Conservation (phyloP, 2,329 filamentous ascomycete species). For the Ophiostoma triangulosporum region DNA sequence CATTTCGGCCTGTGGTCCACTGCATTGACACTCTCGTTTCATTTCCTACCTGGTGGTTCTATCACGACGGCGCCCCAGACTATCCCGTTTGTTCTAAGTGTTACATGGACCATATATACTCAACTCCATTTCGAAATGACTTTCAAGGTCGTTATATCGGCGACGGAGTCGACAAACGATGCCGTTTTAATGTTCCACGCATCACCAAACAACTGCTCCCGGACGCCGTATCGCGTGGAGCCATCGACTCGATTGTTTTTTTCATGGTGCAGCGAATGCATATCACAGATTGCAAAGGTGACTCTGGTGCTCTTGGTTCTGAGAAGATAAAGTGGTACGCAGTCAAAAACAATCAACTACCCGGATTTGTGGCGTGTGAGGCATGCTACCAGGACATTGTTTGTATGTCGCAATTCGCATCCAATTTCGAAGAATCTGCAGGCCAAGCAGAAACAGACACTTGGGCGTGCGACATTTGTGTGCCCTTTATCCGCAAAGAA, state of each 20-base stretch:
- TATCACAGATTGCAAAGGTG: constrained; percentile 21
- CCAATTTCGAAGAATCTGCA: constrained; percentile 16
- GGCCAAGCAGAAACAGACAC: constrained; percentile 17
- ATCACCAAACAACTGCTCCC: constrained; percentile 24
- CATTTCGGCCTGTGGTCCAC: not conserved
- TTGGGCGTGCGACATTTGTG: constrained; percentile 25
- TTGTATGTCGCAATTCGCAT: constrained; percentile 18
- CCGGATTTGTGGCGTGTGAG: constrained; percentile 24
- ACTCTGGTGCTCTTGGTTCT: constrained; percentile 9
- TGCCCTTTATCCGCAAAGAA: constrained; percentile 20
- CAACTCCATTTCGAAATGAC: constrained; percentile 17
- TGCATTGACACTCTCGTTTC: constrained; percentile 20
- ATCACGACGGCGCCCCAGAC: constrained; percentile 20
- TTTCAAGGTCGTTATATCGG: constrained; percentile 17
- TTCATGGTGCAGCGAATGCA: constrained; percentile 19
- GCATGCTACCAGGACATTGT: constrained; percentile 25
- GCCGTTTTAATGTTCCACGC: constrained; percentile 21
- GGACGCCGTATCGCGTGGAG: constrained; percentile 18
- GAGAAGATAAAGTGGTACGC: constrained; percentile 23
- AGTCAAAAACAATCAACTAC: constrained; percentile 18
- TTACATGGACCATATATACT: constrained; percentile 24
- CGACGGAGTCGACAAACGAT: constrained; percentile 14
- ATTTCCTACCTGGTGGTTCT: constrained; percentile 25
- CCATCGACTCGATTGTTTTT: constrained; percentile 15
- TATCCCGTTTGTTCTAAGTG: constrained; percentile 29